Base-by-base conservation (phyloP, 1,284 basidiomycete genomes). In the Ganoderma multipileum region DNA sequence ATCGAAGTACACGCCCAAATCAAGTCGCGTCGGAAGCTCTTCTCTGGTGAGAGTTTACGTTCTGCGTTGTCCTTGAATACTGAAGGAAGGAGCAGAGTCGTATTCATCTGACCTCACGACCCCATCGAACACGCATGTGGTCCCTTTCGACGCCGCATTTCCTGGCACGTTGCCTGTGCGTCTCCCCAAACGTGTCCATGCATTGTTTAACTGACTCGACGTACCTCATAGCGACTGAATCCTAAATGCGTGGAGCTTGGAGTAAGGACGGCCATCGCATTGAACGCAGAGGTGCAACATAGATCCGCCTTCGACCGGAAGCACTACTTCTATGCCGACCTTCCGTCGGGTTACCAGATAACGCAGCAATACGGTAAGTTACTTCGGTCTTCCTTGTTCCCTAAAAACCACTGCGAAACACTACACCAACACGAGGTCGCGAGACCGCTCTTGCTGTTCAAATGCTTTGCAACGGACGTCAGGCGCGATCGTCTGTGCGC, bases 261-360 rank as follows among this genome's bases (percentile, higher is more conserved):
- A 1, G 79, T 97, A 0, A 85, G 94, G 20, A 93, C 96, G 0
- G 93, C 96, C 0, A 76, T 97, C 1, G 96, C 97, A 1, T 85
- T 99, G 39, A 83, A 90, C 42, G 91, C 94, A 57, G 73, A 87
- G 0, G 85, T 99, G 11, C 93, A 95, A 74, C 74, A 74, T 0
- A 84, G 86, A n/a, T 97, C 94, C 0, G 86, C 92, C 1, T 98
- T 98, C 74, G 97, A 99, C 81, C 86, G 97, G 74, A 99, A 99
- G 79, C 97, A 99, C 79, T 99, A 99, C 79, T 99, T 99, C 81
- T 99, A 99, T 78, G 89, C 95, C 1, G 97, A 99, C 80, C 87
- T 98, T 39, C 96, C 98, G 0, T 85, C 92, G 3, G 97, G 97
- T 0, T 99, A 97, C 80, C 98, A 99, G 81, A 97, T 99, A 72